A percentile compares a stretch with the other conserved stretches of the same genome.
Conservation (phyloP, 345 rosid species). For the Bretschneidera sinensis region DNA sequence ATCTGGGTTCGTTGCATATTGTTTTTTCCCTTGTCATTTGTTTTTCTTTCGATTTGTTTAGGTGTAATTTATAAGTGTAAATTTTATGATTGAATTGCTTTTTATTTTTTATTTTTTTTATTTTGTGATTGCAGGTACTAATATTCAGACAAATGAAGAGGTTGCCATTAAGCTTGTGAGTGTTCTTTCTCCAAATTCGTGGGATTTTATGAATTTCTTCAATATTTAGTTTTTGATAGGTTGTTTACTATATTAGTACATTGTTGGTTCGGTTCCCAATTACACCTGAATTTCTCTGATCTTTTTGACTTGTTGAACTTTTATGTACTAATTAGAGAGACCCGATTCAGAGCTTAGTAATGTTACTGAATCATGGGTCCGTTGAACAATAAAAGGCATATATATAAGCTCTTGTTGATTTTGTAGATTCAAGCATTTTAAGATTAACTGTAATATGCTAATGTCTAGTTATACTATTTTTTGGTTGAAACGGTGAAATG, state of each 20-base stretch:
- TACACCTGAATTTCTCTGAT: no score
- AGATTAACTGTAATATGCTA: no score
- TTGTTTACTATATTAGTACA: no score
- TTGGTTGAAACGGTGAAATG: no score
- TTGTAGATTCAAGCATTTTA: neutral
- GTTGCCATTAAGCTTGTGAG: slow-evolving; percentile 97
- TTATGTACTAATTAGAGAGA: neutral
- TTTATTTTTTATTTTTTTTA: no score
- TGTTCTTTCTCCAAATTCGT: slow-evolving; percentile 11
- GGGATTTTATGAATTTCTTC: neutral
- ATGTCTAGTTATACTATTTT: no score
- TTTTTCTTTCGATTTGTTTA: neutral
- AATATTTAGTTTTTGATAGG: neutral
- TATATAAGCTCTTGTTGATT: neutral
- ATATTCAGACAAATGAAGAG: slow-evolving; percentile 86
- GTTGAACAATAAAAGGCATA: neutral
- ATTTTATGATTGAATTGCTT: neutral
- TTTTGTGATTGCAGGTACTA: slow-evolving; percentile 47
- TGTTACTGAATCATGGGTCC: neutral
- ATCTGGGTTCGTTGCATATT: slow-evolving; percentile 54
- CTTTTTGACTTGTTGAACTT: neutral
- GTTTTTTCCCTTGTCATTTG: neutral
- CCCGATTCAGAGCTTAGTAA: neutral
- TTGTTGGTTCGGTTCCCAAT: neutral
- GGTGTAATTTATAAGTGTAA: neutral